Percentiles rank a stretch among this genome's conserved stretches.
Conservation (phyloP, 78 protist species). For the Isochrysis galbana region DNA sequence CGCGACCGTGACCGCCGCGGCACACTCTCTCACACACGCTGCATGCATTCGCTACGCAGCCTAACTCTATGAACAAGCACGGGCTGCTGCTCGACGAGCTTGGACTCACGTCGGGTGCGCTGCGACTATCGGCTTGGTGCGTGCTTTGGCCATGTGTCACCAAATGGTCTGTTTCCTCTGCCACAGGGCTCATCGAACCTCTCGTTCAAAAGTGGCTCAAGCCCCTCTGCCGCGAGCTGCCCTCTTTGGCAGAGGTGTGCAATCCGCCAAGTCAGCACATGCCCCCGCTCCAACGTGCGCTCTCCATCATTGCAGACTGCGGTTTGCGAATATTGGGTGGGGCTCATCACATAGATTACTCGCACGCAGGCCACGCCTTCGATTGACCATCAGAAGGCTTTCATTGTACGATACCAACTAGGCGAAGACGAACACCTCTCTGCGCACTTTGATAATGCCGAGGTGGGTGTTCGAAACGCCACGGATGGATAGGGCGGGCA, state of each 20-base stretch:
- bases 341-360: too few relatives aligned
- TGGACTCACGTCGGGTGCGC: not conserved
- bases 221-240: not conserved
- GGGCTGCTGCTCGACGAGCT: not conserved
- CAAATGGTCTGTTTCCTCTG: too few relatives aligned
- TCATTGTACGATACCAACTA: not conserved
- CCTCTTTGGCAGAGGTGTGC: not conserved
- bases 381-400: not conserved
- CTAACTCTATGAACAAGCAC: not conserved
- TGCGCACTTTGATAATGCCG: not conserved
- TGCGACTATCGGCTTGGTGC: too few relatives aligned
- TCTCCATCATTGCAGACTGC: too few relatives aligned
- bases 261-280: too few relatives aligned
- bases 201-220: not conserved
- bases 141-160: too few relatives aligned
- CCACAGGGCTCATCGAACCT: not conserved
- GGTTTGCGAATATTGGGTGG: too few relatives aligned
- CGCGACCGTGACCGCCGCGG: too few relatives aligned
- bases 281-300: too few relatives aligned
- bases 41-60: too few relatives aligned
- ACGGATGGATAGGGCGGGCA: not conserved
- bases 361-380: too few relatives aligned
- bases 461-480: not conserved
- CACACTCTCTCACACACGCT: too few relatives aligned
- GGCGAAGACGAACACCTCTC: not conserved